phyloP scores from a whole-genome alignment of 2,329 filamentous ascomycete genomes.

The Monosporascus sp. region DNA sequence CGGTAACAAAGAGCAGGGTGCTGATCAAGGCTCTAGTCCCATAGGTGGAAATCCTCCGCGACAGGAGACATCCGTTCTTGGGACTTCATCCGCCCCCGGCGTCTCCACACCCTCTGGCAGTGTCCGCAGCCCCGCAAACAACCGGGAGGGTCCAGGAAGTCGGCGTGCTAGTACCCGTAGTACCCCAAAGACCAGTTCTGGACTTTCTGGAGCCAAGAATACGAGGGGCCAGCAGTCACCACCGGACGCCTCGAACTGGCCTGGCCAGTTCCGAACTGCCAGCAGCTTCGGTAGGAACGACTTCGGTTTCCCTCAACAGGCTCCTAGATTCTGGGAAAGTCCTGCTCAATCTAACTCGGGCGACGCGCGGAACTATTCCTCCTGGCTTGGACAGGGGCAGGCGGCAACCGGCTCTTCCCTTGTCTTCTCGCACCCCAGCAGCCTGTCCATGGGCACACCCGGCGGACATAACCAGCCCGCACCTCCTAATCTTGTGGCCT shows the following conservation, averaged over 20 bases:
- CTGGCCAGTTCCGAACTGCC: not conserved
- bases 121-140: conserved; percentile 5
- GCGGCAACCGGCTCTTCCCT: conserved; percentile 22
- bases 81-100: conserved; percentile 4
- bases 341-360: conserved; percentile 1
- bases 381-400: conserved; percentile 11
- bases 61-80: conserved; percentile 6
- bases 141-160: conserved; percentile 13
- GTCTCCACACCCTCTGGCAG: conserved; percentile 5
- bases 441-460: conserved; percentile 46
- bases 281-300: conserved; percentile 7
- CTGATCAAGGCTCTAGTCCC: conserved; percentile 3
- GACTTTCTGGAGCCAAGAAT: conserved; percentile 9
- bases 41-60: conserved; percentile 7
- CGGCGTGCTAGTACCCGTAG: conserved; percentile 4
- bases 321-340: not conserved
- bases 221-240: conserved; percentile 1
- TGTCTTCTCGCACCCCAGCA: conserved; percentile 45
- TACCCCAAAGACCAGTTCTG: conserved; percentile 10
- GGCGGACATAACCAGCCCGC: conserved; percentile 3
- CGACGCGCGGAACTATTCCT: conserved; percentile 12
- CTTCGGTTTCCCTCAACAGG: conserved; percentile 7
- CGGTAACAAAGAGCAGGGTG: conserved; percentile 5
- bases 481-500: conserved; percentile 15
- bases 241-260: not conserved